Evolutionary conservation across 257 asterid species (phyloP), one percentile per base, ranked within the genome.

Genomic region (Agastache rugosa): DNA sequence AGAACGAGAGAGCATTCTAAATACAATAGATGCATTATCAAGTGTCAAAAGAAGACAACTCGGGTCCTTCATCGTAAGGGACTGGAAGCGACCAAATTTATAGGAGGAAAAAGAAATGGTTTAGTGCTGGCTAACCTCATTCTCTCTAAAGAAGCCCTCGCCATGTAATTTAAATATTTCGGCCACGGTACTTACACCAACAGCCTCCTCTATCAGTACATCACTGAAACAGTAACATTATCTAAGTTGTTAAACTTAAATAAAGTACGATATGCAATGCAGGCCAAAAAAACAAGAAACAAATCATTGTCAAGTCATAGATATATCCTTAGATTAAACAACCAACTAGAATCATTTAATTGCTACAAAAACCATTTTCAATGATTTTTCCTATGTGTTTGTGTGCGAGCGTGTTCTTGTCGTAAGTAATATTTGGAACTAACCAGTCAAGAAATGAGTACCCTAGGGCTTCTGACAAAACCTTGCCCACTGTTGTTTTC

Each of bases 391-490:
- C 58, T 2, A 6, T 19, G 53, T 45, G 6, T 45, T 8, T 14
- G 17, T 45, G 11, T 34, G 19, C 19, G 16, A 22, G 9, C 5
- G 25, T 44, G 8, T 55, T n/a, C 56, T 56, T 37, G n/a, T 69
- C 53, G 54, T 9, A 72, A 74, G 44, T 51, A 39, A 72, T 34
- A 75, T 73, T 44, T 65, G 72, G 78, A 54, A 75, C 88, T 79
- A 66, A 94, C 99, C 98, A 92, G 89, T 94, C 98, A 45, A 73
- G 83, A 75, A 94, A 94, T 65, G 97, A 85, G 83, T 94, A 94
- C 63, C 82, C 91, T 69, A 94, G 92, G 76, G 91, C 84, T 80
- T 86, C 90, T 4, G 98, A 82, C 85, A 94, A 80, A 83, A 90
- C 86, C 78, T 84, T 84, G 75, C 98, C 99, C 31, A 94, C 92